Conservation (phyloP, 306 rosid species). For the Dryas alaskensis region DNA sequence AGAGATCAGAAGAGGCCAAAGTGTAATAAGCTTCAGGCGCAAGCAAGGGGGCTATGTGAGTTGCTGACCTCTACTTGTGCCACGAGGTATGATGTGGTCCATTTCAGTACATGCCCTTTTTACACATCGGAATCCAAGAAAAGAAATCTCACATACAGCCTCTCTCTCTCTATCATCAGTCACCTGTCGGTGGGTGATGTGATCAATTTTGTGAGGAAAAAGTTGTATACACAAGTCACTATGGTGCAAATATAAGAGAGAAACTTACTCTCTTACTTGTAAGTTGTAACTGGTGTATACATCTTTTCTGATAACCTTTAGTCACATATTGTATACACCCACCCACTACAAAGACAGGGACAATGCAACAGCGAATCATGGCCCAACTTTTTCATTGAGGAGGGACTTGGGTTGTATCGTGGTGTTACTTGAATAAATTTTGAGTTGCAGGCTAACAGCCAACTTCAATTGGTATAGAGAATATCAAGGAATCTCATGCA, state of each 20-base stretch:
- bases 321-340: too few relatives aligned
- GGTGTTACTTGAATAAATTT: neutral
- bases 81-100: neutral
- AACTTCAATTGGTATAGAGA: neutral
- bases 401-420: neutral
- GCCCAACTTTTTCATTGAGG: neutral
- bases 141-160: too few relatives aligned
- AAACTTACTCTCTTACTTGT: too few relatives aligned
- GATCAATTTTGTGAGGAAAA: too few relatives aligned
- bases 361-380: conserved; percentile 5
- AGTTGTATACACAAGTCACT: too few relatives aligned
- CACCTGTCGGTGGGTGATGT: too few relatives aligned
- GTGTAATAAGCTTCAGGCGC: neutral
- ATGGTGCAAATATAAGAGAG: too few relatives aligned
- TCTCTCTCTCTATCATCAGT: too few relatives aligned
- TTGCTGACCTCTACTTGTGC: neutral
- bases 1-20: neutral
- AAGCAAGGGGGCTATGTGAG: neutral
- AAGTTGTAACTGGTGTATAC: too few relatives aligned
- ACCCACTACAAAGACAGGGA: too few relatives aligned
- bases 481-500: neutral
- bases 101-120: neutral
- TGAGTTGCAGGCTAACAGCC: conserved; percentile 4
- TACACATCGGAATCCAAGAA: too few relatives aligned
- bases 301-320: too few relatives aligned